Percentiles rank a stretch among this genome's conserved stretches.
These are phyloP conservation scores for Malassezia vespertilionis DNA, from an alignment of 1,284 basidiomycete genomes.

Conservation along the genomic window DNA sequence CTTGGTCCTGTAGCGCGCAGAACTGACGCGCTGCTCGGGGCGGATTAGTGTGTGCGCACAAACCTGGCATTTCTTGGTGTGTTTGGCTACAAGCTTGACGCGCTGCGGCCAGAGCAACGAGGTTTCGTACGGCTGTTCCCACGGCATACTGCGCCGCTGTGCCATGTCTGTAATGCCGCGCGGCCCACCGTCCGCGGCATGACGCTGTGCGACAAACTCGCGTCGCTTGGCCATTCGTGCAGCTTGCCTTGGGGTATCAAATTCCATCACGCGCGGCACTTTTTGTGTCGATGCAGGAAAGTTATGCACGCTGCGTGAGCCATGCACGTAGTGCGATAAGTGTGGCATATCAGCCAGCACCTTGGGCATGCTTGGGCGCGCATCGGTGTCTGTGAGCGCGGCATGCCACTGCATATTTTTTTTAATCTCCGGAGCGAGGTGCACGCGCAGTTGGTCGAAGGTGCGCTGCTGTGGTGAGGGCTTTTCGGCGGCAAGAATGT, in stretches of 20 bases:
- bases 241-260: slow-evolving; percentile 1
- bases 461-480: slow-evolving; percentile 2
- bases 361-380: not conserved
- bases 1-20: slow-evolving; percentile 90
- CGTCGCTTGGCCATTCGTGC: slow-evolving; percentile 1
- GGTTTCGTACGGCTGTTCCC: slow-evolving; percentile 49
- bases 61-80: slow-evolving; percentile 82
- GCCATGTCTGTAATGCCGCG: slow-evolving; percentile 62
- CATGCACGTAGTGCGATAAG: slow-evolving; percentile 9
- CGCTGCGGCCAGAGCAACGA: slow-evolving; percentile 50
- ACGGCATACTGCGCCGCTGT: slow-evolving; percentile 63
- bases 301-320: not conserved
- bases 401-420: not conserved
- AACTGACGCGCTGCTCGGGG: slow-evolving; percentile 89
- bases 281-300: slow-evolving; percentile 48
- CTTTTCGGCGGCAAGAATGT: not conserved
- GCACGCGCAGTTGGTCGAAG: slow-evolving; percentile 27
- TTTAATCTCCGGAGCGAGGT: slow-evolving; percentile 31
- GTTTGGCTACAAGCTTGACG: slow-evolving; percentile 74
- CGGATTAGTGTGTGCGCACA: slow-evolving; percentile 96
- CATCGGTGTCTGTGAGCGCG: not conserved
- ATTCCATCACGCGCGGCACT: not conserved
- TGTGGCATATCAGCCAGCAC: not conserved
- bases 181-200: not conserved
- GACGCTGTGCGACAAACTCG: slow-evolving; percentile 29